Percentiles rank a stretch among this genome's conserved stretches.
Conservation (phyloP, 176 grass and related monocot genomes). For the Saccharum spontaneum region DNA sequence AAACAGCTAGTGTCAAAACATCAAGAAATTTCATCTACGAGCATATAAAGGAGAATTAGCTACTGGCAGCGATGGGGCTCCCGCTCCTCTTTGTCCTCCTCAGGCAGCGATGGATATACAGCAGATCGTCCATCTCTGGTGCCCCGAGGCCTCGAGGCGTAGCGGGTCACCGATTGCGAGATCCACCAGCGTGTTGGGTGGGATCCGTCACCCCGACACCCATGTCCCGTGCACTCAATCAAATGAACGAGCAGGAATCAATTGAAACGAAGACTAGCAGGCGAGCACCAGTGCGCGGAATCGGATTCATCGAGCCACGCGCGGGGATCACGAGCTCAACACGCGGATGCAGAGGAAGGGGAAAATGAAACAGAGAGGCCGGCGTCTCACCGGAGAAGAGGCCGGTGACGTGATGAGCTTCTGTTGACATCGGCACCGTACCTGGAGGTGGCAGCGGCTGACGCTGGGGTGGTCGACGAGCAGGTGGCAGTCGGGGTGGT, state of each 20-base stretch:
- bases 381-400: conserved; percentile 56
- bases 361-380: not conserved
- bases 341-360: not conserved
- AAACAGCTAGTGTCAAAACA: not conserved
- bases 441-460: no score
- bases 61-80: not conserved
- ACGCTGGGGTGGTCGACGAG: conserved; percentile 64
- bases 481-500: conserved; percentile 74
- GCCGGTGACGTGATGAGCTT: conserved; percentile 35
- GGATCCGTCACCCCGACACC: no score
- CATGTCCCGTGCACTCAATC: no score
- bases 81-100: conserved; percentile 63
- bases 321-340: not conserved
- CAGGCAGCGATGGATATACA: conserved; percentile 49
- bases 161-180: no score
- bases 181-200: no score
- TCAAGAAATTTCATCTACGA: not conserved
- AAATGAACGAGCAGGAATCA: no score
- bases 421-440: no score
- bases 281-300: no score
- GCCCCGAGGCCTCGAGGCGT: no score
- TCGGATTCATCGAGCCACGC: no score
- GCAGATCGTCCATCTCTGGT: not conserved
- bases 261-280: no score
- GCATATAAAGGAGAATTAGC: not conserved